phyloP scores from a whole-genome alignment of 257 asterid genomes.

The Petrea volubilis region DNA sequence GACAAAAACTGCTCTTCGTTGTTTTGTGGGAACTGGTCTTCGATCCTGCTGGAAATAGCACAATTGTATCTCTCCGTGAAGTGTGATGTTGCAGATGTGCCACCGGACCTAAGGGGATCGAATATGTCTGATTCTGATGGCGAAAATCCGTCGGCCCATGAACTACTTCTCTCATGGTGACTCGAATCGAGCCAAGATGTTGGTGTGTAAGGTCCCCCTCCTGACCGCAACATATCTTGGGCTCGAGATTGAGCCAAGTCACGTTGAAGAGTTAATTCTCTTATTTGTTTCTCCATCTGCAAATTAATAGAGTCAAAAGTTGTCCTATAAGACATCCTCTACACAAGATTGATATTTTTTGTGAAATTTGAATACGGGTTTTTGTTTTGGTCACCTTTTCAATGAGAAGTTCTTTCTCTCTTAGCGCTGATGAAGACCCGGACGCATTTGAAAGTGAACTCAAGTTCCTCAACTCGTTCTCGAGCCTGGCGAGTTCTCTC shows the following conservation, averaged over 20 bases:
- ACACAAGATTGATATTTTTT: neutral
- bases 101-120: slow-evolving; percentile 53
- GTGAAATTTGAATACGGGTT: neutral
- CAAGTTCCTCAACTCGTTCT: slow-evolving; percentile 63
- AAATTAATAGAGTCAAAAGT: slow-evolving; percentile 8
- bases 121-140: slow-evolving; percentile 73
- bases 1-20: slow-evolving; percentile 75
- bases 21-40: slow-evolving; percentile 48
- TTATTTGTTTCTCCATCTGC: slow-evolving; percentile 79
- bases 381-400: slow-evolving; percentile 64
- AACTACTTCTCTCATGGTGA: slow-evolving; percentile 36
- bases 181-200: slow-evolving; percentile 43
- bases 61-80: slow-evolving; percentile 43
- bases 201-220: slow-evolving; percentile 36
- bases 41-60: slow-evolving; percentile 32
- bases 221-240: slow-evolving; percentile 43
- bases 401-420: slow-evolving; percentile 72
- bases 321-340: too few relatives aligned
- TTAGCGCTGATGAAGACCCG: slow-evolving; percentile 51
- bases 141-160: slow-evolving; percentile 61
- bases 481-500: slow-evolving; percentile 74
- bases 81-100: slow-evolving; percentile 43
- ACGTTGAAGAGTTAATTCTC: slow-evolving; percentile 59
- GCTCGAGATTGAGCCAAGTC: slow-evolving; percentile 66
- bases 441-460: slow-evolving; percentile 40